phyloP scores from a whole-genome alignment of 2,329 filamentous ascomycete genomes.

The Byssochlamys sp. region DNA sequence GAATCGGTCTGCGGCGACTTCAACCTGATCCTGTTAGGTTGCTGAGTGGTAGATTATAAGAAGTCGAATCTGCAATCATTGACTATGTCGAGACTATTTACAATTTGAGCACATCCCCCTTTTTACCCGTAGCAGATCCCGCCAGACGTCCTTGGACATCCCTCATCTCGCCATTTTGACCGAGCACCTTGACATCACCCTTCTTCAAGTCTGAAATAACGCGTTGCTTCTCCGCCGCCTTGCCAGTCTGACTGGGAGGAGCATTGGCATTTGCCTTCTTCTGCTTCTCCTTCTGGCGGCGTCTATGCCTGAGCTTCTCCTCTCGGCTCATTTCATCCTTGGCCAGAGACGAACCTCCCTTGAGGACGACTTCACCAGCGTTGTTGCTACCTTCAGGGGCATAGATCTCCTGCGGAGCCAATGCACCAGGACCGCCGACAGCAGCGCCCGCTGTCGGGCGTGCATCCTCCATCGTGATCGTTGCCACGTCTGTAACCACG shows the following conservation, averaged over 20 bases:
- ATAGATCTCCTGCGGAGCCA: conserved; percentile 93
- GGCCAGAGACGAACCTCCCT: conserved; percentile 66
- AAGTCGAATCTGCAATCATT: conserved; percentile 1
- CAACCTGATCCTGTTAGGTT: neutral
- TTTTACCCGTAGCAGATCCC: conserved; percentile 16
- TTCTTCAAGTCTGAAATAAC: conserved; percentile 63
- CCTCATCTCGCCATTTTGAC: conserved; percentile 74
- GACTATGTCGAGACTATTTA: conserved; percentile 11
- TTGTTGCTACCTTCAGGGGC: conserved; percentile 59
- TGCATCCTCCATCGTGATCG: conserved; percentile 87
- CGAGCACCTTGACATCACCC: conserved; percentile 84
- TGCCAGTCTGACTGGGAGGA: conserved; percentile 37
- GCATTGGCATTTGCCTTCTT: conserved; percentile 50
- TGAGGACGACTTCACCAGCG: conserved; percentile 62
- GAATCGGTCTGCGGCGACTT: neutral
- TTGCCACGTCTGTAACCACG: conserved; percentile 82
- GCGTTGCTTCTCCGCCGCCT: conserved; percentile 38
- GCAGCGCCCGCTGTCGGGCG: conserved; percentile 70
- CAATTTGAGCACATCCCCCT: conserved; percentile 27
- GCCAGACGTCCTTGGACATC: conserved; percentile 70
- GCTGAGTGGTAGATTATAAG: neutral
- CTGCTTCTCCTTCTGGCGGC: conserved; percentile 77
- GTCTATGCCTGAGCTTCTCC: conserved; percentile 65
- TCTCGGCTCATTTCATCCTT: conserved; percentile 81
- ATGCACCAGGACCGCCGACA: conserved; percentile 50